Conservation (phyloP, 73 alveolate genomes). For the Tetrahymena malaccensis region DNA sequence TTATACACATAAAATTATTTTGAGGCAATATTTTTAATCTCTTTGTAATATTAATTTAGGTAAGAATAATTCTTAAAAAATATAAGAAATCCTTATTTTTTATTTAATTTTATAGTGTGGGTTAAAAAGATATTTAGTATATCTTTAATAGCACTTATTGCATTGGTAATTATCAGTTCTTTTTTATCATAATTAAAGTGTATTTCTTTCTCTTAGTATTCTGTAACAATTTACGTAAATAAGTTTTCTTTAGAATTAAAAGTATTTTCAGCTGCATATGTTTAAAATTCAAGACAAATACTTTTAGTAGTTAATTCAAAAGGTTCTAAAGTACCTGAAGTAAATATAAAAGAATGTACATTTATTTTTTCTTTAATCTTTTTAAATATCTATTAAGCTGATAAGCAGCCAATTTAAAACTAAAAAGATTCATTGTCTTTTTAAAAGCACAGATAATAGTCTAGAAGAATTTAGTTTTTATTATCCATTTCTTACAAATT, state of each 20-base stretch:
- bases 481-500: too few species aligned
- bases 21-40: not conserved
- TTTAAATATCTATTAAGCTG: not conserved
- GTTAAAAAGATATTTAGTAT: not conserved
- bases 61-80: not conserved
- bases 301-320: slow-evolving; percentile 35
- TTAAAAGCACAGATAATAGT: not conserved
- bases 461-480: not conserved
- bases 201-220: not conserved
- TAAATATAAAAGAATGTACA: slow-evolving; percentile 47
- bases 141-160: not conserved
- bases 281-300: not conserved
- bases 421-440: not conserved
- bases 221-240: not conserved
- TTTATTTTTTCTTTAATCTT: not conserved
- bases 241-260: not conserved
- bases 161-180: not conserved
- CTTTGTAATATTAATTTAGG: not conserved
- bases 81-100: not conserved
- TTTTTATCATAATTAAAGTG: not conserved
- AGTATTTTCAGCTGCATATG: not conserved
- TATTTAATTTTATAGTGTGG: not conserved
- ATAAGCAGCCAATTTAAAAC: not conserved
- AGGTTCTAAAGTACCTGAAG: slow-evolving; percentile 94
- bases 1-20: not conserved